These are phyloP conservation scores for Phylloporus sp. DNA, from an alignment of 768 basidiomycete species.

Conservation along the genomic window DNA sequence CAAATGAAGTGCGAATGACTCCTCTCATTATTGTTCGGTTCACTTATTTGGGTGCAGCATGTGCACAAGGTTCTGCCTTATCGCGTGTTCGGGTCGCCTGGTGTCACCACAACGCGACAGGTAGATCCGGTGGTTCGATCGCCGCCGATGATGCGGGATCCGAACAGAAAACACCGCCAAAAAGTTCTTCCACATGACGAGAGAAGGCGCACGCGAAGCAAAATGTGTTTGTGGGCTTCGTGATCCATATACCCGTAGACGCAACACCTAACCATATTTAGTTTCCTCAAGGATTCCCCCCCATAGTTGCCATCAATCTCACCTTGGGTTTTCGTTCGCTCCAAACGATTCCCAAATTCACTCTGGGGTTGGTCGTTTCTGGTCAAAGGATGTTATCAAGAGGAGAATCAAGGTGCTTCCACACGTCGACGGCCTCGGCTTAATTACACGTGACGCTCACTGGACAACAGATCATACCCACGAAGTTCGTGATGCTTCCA, in stretches of 20 bases:
- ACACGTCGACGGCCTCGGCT: no score
- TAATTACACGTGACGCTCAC: no score
- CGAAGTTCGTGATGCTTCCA: neutral
- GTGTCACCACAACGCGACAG: no score
- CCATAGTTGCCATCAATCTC: neutral
- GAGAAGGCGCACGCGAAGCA: neutral
- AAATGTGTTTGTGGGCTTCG: neutral
- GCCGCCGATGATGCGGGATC: neutral
- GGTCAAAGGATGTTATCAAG: neutral
- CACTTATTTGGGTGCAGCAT: no score
- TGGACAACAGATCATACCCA: no score
- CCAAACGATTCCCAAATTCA: neutral
- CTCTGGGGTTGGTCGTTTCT: neutral
- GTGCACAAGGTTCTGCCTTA: no score
- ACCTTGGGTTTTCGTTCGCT: neutral
- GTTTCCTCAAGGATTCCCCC: neutral
- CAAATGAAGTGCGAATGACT: no score
- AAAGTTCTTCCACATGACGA: neutral
- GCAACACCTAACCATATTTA: neutral
- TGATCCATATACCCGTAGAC: neutral
- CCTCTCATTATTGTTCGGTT: no score
- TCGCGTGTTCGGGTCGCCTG: no score
- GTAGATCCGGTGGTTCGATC: neutral
- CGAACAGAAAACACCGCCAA: neutral
- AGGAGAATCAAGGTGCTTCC: conserved; percentile 1